Conservation (phyloP, 108 stramenopile genomes). For the Cyclotella choctawhatcheeana region DNA sequence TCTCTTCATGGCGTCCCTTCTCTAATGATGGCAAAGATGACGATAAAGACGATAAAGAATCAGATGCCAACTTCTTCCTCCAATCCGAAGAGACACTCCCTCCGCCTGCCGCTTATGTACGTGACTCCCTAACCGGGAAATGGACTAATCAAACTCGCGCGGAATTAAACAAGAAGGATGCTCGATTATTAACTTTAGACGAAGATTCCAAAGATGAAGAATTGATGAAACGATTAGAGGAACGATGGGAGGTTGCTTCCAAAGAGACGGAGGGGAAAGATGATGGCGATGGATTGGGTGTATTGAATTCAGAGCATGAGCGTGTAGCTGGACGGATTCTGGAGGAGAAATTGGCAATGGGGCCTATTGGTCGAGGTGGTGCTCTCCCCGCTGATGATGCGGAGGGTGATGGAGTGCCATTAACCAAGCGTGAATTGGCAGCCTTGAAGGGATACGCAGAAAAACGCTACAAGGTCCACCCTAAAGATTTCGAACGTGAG, state of each 20-base stretch:
- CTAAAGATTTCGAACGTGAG: conserved; percentile 66
- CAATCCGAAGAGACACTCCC: conserved; percentile 25
- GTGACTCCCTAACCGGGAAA: conserved; percentile 80
- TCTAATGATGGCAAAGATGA: background rate
- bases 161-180: conserved; percentile 60
- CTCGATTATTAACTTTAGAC: conserved; percentile 64
- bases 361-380: conserved; percentile 71
- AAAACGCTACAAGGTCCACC: conserved; percentile 52
- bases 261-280: background rate
- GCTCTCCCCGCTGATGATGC: conserved; percentile 53
- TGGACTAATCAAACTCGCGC: conserved; percentile 70
- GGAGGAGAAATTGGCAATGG: conserved; percentile 69
- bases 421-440: conserved; percentile 66
- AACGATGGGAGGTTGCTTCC: conserved; percentile 28
- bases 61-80: conserved; percentile 29
- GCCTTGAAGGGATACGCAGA: conserved; percentile 61
- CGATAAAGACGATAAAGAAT: conserved; percentile 2
- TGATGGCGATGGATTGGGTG: conserved; percentile 31
- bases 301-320: conserved; percentile 24
- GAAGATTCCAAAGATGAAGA: conserved; percentile 46
- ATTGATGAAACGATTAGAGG: conserved; percentile 21
- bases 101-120: conserved; percentile 71
- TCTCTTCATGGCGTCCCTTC: conserved; percentile 4
- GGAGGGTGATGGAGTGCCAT: conserved; percentile 51
- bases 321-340: conserved; percentile 67